These are phyloP conservation scores for Mycena vitilis DNA, from an alignment of 768 basidiomycete genomes.

Conservation along the genomic window DNA sequence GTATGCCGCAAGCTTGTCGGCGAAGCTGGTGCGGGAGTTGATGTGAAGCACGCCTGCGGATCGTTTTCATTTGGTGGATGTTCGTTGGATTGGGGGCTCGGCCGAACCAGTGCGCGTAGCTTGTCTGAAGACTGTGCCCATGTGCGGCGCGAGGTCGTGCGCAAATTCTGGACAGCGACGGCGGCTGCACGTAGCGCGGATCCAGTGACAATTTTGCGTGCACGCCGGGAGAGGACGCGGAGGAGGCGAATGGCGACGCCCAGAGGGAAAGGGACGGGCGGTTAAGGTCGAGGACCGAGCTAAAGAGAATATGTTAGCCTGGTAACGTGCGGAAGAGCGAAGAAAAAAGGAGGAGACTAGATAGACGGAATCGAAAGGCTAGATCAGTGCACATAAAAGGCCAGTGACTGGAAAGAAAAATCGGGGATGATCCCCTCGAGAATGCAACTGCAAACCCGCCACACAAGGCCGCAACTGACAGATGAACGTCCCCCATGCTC, in stretches of 20 bases:
- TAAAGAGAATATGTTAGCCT: neutral
- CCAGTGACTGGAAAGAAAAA: no score
- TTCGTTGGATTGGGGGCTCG: conserved; percentile 29
- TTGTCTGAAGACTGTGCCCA: conserved; percentile 89
- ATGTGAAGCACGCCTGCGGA: conserved; percentile 32
- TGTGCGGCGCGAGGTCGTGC: conserved; percentile 72
- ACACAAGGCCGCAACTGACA: no score
- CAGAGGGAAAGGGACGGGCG: conserved; percentile 28
- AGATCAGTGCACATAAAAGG: no score
- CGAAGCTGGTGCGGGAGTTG: conserved; percentile 62
- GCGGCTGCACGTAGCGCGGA: conserved; percentile 16
- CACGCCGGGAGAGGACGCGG: neutral
- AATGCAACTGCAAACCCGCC: no score
- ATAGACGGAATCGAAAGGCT: no score
- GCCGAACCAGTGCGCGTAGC: conserved; percentile 62
- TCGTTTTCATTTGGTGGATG: neutral
- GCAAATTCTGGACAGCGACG: conserved; percentile 60
- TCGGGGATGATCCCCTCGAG: no score
- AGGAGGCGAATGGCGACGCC: neutral
- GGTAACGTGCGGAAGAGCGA: no score
- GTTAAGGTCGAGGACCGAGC: conserved; percentile 30
- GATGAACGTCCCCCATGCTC: no score
- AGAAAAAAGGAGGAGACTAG: no score
- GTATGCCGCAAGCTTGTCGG: conserved; percentile 75
- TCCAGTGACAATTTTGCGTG: conserved; percentile 27